Conservation (phyloP, 2,329 filamentous ascomycete species). For the Neofusicoccum sp. region DNA sequence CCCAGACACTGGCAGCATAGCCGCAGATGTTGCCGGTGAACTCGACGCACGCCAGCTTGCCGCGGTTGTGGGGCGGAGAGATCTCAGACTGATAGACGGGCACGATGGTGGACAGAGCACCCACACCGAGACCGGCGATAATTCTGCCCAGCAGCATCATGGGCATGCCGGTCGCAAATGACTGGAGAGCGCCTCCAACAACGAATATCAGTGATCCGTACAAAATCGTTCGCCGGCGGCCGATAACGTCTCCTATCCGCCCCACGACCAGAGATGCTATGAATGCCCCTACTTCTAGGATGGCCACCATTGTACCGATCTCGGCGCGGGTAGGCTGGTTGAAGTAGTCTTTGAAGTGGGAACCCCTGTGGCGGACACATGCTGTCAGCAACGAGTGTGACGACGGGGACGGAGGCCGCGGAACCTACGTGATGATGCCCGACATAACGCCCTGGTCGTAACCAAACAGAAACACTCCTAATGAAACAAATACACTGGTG, state of each 20-base stretch:
- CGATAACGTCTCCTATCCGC: slow-evolving; percentile 85
- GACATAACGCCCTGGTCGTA: slow-evolving; percentile 93
- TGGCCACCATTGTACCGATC: slow-evolving; percentile 96
- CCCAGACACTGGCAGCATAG: slow-evolving; percentile 96
- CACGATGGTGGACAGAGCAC: slow-evolving; percentile 51
- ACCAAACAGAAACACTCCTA: slow-evolving; percentile 85
- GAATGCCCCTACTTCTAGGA: slow-evolving; percentile 90
- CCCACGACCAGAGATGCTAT: slow-evolving; percentile 85
- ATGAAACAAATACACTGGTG: slow-evolving; percentile 84
- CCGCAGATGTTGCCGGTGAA: slow-evolving; percentile 97
- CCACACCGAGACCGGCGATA: slow-evolving; percentile 52
- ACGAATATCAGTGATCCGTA: slow-evolving; percentile 91
- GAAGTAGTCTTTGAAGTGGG: slow-evolving; percentile 89
- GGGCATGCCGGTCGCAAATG: slow-evolving; percentile 74
- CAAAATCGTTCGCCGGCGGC: slow-evolving; percentile 82
- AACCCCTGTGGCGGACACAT: slow-evolving; percentile 58
- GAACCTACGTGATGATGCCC: slow-evolving; percentile 64
- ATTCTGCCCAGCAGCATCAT: slow-evolving; percentile 70
- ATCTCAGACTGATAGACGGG: slow-evolving; percentile 56
- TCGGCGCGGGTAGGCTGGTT: slow-evolving; percentile 81
- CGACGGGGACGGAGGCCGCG: slow-evolving; percentile 14
- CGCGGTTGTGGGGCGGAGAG: slow-evolving; percentile 92
- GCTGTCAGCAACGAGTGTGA: slow-evolving; percentile 26
- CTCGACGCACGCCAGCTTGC: slow-evolving; percentile 94
- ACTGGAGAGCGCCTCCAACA: slow-evolving; percentile 79